Base-by-base conservation (phyloP, 345 rosid species). In the Salix suchowensis region DNA sequence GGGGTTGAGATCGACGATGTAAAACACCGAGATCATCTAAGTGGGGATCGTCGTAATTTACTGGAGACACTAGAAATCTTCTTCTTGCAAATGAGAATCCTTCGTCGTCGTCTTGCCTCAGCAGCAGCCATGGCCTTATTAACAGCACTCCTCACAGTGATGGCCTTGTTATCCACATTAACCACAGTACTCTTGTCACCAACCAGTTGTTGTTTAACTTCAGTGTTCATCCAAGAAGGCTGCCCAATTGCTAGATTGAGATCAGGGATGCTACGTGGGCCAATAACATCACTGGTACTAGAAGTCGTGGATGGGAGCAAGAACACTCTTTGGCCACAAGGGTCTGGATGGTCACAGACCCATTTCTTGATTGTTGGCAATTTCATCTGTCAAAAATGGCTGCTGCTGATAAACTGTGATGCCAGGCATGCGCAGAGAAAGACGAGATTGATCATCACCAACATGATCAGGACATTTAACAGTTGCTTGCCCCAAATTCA, bases 101-200 rank as follows among this genome's bases (percentile, higher is more conserved):
- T 86, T 26, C 68, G 79, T 6, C 67, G 84, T 61, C 88, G 84
- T 61, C 88, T 83, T 19, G 86, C 89, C 16, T 72, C 30, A 18
- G 88, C 30, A 18, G 88, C 86, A 37, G 88, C 84, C 65, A 65
- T 54, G 7, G 73, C 80, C 72, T 32, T 84, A 3, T 7, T 68
- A 7, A 40, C 36, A 34, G 36, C 32, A 44, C 65, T 74, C 66
- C 32, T 65, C 16, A 46, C 50, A 12, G 50, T 46, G 50, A 46
- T 46, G 15, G 18, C 50, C 50, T 10, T 10, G 12, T 13, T 44
- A 44, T 9, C 48, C 13, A 13, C 4, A 2, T n/a, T 55, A 58
- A n/a, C 64, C 26, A 23, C 64, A n/a, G 28, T 24, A 5, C 40
- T 60, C 8, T 39, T 5, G 6, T 70, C 34, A 39, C 30, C 37